Evolutionary conservation across 129 eudicot genomes (phyloP).

Genomic region (Saposhnikovia divaricata): DNA sequence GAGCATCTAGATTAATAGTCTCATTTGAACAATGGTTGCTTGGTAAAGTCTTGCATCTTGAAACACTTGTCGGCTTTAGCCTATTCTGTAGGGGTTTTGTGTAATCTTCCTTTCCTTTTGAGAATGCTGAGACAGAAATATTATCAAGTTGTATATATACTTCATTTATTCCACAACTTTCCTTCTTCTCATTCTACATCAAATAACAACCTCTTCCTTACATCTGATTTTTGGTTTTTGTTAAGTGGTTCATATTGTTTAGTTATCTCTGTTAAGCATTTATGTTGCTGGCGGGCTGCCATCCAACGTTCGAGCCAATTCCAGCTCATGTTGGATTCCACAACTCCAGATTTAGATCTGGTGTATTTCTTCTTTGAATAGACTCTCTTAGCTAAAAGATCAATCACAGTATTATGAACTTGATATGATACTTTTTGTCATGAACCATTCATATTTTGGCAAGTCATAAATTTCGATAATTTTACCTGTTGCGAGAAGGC

Average conservation of each 20-base stretch:
- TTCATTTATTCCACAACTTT: conserved; percentile 74
- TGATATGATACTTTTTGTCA: not conserved
- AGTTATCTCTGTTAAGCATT: conserved; percentile 31
- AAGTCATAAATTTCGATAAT: not conserved
- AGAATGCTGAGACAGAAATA: conserved; percentile 7
- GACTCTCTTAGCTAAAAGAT: conserved; percentile 48
- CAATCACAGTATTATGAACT: not conserved
- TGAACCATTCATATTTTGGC: not conserved
- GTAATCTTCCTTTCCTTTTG: conserved; percentile 19
- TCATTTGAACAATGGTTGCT: conserved; percentile 23
- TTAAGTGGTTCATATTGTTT: conserved; percentile 31
- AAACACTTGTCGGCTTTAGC: conserved; percentile 25
- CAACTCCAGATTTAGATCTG: conserved; percentile 39
- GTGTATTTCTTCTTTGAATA: conserved; percentile 64
- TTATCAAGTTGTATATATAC: conserved; percentile 36
- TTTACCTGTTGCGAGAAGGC: conserved; percentile 88
- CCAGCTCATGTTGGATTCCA: conserved; percentile 61
- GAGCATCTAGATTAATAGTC: conserved; percentile 12
- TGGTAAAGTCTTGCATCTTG: conserved; percentile 42
- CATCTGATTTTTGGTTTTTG: conserved; percentile 24
- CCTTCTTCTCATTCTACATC: conserved; percentile 49
- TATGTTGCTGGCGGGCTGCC: conserved; percentile 80
- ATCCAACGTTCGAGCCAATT: conserved; percentile 95
- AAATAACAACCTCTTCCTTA: conserved; percentile 26
- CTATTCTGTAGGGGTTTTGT: conserved; percentile 20